Evolutionary conservation across 1,284 basidiomycete genomes (phyloP), one percentile per base, ranked within the genome.

Genomic region (Neonothopanus nambi): DNA sequence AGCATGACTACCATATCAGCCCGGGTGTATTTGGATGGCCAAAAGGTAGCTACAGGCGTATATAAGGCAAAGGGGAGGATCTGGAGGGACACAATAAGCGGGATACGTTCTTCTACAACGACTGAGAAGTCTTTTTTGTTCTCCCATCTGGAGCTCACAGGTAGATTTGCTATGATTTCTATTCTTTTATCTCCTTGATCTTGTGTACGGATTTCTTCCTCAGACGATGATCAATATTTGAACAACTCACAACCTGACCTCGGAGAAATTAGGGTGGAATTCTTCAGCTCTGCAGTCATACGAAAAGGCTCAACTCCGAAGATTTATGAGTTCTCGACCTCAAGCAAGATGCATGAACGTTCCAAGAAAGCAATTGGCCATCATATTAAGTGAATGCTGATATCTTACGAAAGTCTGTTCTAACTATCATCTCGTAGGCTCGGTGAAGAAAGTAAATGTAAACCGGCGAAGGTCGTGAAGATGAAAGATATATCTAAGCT

Each of bases 281-380:
- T 45, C 17, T 5, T 5, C 4, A 30, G 17, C 12, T 7, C 15
- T n/a, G 13, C 15, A n/a, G 5, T 12, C 6, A 15, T 23, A n/a
- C n/a, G n/a, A 7, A 5, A 21, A 51, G 38, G 15, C 7, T 53
- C 43, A 28, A 18, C 12, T 5, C 38, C 37, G 28, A 33, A 7
- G 5, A 13, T 6, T 8, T 11, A n/a, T 9, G 28, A 18, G n/a
- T 8, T 37, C 42, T 33, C 61, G 50, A 53, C 59, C 26, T 45
- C 57, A 7, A 55, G 58, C 30, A 69, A 67, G 40, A 48, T 74
- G 17, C 71, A 75, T 33, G 72, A 74, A 38, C 65, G 65, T 13
- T 63, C 67, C 12, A 74, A 75, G 57, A 74, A 74, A 53, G 71
- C 63, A 8, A 60, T 70, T 3, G 63, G 66, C 2, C 71, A 75